A percentile compares a stretch with the other conserved stretches of the same genome.
Evolutionary conservation across 202 grass and related monocot genomes (phyloP).

Genomic region (Schoenoplectus tabernaemontani): DNA sequence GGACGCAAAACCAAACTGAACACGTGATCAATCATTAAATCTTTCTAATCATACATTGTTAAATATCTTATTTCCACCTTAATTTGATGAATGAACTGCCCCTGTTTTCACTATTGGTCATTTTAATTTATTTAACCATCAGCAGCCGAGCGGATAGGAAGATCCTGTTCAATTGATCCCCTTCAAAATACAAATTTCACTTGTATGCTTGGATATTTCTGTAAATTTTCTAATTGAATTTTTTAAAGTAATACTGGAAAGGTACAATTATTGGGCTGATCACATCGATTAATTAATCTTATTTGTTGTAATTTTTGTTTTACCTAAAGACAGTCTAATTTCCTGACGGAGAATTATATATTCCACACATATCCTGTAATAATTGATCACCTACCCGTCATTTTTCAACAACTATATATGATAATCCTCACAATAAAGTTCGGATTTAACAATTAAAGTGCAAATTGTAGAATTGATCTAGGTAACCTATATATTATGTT

Average conservation of each 20-base stretch:
- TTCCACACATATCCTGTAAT: background rate
- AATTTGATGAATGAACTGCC: background rate
- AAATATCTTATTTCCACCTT: background rate
- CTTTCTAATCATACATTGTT: background rate
- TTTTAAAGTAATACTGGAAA: background rate
- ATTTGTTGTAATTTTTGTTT: background rate
- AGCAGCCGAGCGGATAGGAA: background rate
- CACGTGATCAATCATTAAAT: slow-evolving; percentile 1
- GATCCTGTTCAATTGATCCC: background rate
- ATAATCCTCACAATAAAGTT: too few species aligned
- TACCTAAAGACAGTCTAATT: background rate
- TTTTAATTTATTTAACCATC: background rate
- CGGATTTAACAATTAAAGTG: too few species aligned
- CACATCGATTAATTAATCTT: background rate
- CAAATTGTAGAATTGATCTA: too few species aligned
- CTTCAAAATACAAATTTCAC: background rate
- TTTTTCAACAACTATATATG: too few species aligned
- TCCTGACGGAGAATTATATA: background rate
- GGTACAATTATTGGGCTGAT: background rate
- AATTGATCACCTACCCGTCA: too few species aligned
- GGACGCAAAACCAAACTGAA: background rate
- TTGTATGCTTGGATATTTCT: background rate
- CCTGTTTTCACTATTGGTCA: background rate
- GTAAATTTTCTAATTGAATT: background rate
- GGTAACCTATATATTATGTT: too few species aligned